Conservation (phyloP, 495 filamentous ascomycete species). For the Penicillium coffeae region DNA sequence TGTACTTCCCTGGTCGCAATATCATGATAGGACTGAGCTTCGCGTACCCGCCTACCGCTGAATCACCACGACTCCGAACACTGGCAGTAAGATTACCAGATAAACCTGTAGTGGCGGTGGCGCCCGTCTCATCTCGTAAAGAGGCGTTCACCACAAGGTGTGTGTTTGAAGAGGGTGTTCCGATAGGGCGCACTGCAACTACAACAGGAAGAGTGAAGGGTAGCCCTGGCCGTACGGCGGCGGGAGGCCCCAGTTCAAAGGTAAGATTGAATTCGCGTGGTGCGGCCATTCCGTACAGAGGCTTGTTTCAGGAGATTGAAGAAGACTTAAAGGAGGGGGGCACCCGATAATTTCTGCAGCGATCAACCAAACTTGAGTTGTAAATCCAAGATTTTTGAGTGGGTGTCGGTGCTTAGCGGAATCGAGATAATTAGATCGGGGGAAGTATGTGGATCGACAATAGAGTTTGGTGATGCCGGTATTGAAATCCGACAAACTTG, state of each 20-base stretch:
- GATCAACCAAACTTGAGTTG: neutral
- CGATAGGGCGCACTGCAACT: constrained; percentile 32
- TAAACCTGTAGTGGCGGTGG: constrained; percentile 19
- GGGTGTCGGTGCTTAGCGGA: neutral
- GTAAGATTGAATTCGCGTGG: constrained; percentile 35
- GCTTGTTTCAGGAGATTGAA: neutral
- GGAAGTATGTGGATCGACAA: neutral
- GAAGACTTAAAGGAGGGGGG: neutral
- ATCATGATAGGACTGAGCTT: constrained; percentile 30
- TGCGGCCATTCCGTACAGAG: constrained; percentile 21
- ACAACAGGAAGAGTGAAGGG: constrained; percentile 36
- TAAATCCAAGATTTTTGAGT: neutral
- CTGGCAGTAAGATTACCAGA: constrained; percentile 34
- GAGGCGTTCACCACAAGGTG: constrained; percentile 34
- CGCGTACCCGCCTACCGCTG: constrained; percentile 36
- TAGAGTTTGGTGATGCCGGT: no score
- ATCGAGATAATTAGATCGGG: neutral
- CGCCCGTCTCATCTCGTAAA: constrained; percentile 30
- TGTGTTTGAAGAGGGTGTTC: constrained; percentile 19
- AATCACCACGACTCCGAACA: constrained; percentile 31
- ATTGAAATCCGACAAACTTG: no score
- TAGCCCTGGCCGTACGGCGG: constrained; percentile 23
- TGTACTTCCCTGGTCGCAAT: constrained; percentile 31
- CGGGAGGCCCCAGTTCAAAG: constrained; percentile 33
- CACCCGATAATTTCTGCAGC: neutral